These are phyloP conservation scores for Tuber indicum DNA, from an alignment of 495 filamentous ascomycete genomes.

Conservation along the genomic window DNA sequence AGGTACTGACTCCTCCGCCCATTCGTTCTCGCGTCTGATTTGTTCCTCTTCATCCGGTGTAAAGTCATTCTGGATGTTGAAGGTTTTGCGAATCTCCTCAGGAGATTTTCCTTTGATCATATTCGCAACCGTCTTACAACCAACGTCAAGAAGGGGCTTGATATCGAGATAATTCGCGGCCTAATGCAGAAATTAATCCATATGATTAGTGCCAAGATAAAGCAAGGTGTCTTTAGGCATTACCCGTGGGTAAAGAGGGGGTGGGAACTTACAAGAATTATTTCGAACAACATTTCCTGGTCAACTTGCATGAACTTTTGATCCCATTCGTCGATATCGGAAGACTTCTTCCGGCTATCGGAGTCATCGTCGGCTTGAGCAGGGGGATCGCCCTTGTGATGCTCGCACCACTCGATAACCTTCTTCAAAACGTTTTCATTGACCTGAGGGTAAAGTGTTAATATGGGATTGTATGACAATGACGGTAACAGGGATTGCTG, in stretches of 20 bases:
- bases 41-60: conserved; percentile 77
- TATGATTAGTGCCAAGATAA: conserved; percentile 8
- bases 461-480: neutral
- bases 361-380: conserved; percentile 75
- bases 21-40: conserved; percentile 76
- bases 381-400: conserved; percentile 82
- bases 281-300: conserved; percentile 99
- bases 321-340: conserved; percentile 98
- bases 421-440: conserved; percentile 90
- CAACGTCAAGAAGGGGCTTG: conserved; percentile 72
- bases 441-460: conserved; percentile 51
- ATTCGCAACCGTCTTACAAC: conserved; percentile 78
- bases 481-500: neutral
- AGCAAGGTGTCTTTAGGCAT: neutral
- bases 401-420: conserved; percentile 94
- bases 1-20: conserved; percentile 60
- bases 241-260: neutral
- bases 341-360: conserved; percentile 93
- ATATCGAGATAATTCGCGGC: conserved; percentile 78
- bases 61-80: conserved; percentile 80
- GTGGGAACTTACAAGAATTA: conserved; percentile 68
- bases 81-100: conserved; percentile 75
- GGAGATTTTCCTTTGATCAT: conserved; percentile 84
- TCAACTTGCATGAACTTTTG: conserved; percentile 99
- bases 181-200: conserved; percentile 27